Evolutionary conservation across 495 filamentous ascomycete genomes (phyloP).

Genomic region (Platismatia glauca): DNA sequence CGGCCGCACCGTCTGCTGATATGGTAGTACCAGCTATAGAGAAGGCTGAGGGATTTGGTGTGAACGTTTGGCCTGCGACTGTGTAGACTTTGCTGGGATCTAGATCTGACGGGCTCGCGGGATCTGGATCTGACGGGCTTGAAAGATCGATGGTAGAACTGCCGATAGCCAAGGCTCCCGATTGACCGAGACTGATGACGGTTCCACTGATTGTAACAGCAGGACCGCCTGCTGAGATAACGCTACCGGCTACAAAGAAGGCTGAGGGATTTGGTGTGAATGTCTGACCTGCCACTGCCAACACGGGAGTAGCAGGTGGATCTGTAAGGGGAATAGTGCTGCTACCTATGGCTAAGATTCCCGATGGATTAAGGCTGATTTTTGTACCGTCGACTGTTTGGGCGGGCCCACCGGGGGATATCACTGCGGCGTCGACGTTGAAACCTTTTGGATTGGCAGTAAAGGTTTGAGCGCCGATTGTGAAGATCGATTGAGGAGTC

Average conservation of each 20-base stretch:
- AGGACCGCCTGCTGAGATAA: neutral
- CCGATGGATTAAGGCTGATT: neutral
- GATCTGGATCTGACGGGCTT: too few species aligned
- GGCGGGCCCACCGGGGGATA: neutral
- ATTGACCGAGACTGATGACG: neutral
- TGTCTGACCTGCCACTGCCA: neutral
- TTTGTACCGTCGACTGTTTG: slow-evolving; percentile 1
- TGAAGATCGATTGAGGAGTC: slow-evolving; percentile 6
- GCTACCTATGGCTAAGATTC: neutral
- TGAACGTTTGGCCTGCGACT: too few species aligned
- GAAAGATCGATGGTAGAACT: too few species aligned
- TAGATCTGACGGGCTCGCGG: too few species aligned
- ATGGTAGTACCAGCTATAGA: too few species aligned
- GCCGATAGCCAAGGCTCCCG: too few species aligned
- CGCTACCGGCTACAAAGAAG: neutral
- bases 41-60: too few species aligned
- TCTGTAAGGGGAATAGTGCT: too few species aligned
- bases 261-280: neutral
- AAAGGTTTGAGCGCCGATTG: slow-evolving; percentile 8
- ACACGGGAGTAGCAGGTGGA: too few species aligned
- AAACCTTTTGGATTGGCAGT: slow-evolving; percentile 10
- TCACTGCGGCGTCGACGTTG: slow-evolving; percentile 8
- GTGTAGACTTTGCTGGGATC: too few species aligned
- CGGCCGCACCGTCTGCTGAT: too few species aligned
- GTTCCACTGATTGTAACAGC: neutral